A percentile compares a stretch with the other conserved stretches of the same genome.
Conservation (phyloP, 441 rosid species). For the Syzygium malaccense region DNA sequence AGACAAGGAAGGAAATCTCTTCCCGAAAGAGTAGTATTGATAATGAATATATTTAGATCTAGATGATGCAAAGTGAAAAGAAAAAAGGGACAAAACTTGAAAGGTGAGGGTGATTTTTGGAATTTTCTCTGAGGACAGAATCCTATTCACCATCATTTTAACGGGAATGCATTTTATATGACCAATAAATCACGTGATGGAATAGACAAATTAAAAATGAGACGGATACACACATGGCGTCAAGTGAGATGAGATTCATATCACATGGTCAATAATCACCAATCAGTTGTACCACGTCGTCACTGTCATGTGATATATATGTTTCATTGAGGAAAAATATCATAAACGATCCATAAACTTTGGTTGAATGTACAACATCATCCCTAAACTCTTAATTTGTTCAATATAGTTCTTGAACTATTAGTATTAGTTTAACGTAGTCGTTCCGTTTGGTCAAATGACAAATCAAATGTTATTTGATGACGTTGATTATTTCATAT, state of each 20-base stretch:
- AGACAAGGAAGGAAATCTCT: not conserved
- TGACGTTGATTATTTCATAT: rapidly evolving
- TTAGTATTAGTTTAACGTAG: not conserved
- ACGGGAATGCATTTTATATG: not conserved
- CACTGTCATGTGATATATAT: not conserved
- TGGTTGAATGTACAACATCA: rapidly evolving
- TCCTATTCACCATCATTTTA: not conserved
- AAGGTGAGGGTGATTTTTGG: not conserved
- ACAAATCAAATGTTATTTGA: rapidly evolving
- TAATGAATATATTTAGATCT: not conserved
- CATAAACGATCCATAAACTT: rapidly evolving
- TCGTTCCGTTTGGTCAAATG: not conserved
- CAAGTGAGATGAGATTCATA: not conserved
- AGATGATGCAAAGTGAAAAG: not conserved
- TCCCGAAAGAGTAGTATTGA: not conserved
- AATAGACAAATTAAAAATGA: not conserved
- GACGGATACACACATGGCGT: not conserved
- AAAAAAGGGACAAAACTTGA: not conserved
- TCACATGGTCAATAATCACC: not conserved
- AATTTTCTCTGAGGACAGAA: not conserved
- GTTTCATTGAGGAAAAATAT: not conserved
- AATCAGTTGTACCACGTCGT: not conserved
- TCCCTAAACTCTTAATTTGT: not conserved
- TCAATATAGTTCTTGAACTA: rapidly evolving
- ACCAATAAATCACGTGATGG: not conserved